Conservation (phyloP, 495 filamentous ascomycete species). For the Penicillium canescens region DNA sequence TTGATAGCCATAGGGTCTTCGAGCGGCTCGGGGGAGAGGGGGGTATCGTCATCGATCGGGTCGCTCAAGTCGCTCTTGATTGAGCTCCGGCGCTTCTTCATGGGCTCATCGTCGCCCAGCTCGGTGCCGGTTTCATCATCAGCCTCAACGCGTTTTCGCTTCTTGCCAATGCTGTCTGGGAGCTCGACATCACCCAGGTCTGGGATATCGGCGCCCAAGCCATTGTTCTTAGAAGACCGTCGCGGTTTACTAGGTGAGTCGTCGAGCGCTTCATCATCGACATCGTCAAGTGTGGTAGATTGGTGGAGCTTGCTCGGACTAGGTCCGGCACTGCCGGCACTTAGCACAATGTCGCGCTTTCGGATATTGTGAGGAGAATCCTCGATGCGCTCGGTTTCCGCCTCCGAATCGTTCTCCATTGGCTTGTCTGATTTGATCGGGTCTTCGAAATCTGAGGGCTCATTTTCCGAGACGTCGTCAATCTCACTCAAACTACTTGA, state of each 20-base stretch:
- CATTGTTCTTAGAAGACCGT: slow-evolving; percentile 33
- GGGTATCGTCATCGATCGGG: slow-evolving; percentile 31
- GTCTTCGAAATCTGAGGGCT: slow-evolving; percentile 55
- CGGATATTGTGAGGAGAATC: slow-evolving; percentile 80
- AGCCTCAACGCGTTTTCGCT: slow-evolving; percentile 48
- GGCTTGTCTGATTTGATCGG: slow-evolving; percentile 38
- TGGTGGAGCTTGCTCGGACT: slow-evolving; percentile 68
- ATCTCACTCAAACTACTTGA: slow-evolving; percentile 90
- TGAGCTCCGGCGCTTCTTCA: slow-evolving; percentile 46
- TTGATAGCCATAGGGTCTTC: slow-evolving; percentile 36
- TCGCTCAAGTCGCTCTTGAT: slow-evolving; percentile 47
- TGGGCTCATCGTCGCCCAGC: slow-evolving; percentile 42
- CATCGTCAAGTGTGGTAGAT: slow-evolving; percentile 48
- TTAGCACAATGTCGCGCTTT: slow-evolving; percentile 62
- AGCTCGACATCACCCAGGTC: slow-evolving; percentile 34
- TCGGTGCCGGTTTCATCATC: slow-evolving; percentile 44
- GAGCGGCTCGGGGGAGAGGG: slow-evolving; percentile 32
- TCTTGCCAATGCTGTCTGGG: slow-evolving; percentile 38
- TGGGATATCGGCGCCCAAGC: slow-evolving; percentile 26
- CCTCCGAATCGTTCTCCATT: slow-evolving; percentile 85
- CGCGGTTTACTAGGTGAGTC: slow-evolving; percentile 45
- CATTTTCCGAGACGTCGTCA: slow-evolving; percentile 71
- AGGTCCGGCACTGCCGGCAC: slow-evolving; percentile 48
- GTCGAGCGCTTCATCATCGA: slow-evolving; percentile 44
- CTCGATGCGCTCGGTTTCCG: slow-evolving; percentile 93